Conservation (phyloP, 2,329 filamentous ascomycete genomes). For the Hypoxylon sp. region DNA sequence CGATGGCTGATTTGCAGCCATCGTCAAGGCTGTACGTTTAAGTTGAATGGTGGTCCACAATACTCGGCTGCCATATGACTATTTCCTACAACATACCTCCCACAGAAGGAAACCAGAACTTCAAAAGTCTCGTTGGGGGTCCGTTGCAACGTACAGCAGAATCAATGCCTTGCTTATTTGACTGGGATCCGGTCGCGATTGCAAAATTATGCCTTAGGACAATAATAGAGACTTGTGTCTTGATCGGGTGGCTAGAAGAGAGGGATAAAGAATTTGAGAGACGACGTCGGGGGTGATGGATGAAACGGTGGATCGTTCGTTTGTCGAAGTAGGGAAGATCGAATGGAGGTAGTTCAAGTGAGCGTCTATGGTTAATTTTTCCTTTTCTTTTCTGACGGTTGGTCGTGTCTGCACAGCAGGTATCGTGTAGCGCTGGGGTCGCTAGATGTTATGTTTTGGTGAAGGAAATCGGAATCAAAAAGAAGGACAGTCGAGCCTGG, state of each 20-base stretch:
- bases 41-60: neutral
- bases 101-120: neutral
- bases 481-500: conserved; percentile 30
- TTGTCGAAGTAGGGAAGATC: conserved; percentile 6
- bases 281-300: conserved; percentile 2
- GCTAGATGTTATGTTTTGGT: conserved; percentile 17
- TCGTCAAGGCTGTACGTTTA: conserved; percentile 43
- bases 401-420: conserved; percentile 40
- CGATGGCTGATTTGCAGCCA: conserved; percentile 57
- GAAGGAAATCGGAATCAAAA: conserved; percentile 19
- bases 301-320: conserved; percentile 14
- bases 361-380: conserved; percentile 16
- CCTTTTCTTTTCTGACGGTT: neutral
- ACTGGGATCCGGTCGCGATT: conserved; percentile 4
- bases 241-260: conserved; percentile 17
- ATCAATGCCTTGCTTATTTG: neutral
- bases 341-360: conserved; percentile 26
- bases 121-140: neutral
- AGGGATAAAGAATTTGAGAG: conserved; percentile 1
- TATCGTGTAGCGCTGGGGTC: conserved; percentile 8
- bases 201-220: conserved; percentile 2
- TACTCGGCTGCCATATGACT: conserved; percentile 23
- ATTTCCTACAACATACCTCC: conserved; percentile 17
- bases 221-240: conserved; percentile 17
- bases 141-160: conserved; percentile 3